Percentiles rank a stretch among this genome's conserved stretches.
Conservation (phyloP, 495 filamentous ascomycete genomes). For the Amphirosellinia nigrospora region DNA sequence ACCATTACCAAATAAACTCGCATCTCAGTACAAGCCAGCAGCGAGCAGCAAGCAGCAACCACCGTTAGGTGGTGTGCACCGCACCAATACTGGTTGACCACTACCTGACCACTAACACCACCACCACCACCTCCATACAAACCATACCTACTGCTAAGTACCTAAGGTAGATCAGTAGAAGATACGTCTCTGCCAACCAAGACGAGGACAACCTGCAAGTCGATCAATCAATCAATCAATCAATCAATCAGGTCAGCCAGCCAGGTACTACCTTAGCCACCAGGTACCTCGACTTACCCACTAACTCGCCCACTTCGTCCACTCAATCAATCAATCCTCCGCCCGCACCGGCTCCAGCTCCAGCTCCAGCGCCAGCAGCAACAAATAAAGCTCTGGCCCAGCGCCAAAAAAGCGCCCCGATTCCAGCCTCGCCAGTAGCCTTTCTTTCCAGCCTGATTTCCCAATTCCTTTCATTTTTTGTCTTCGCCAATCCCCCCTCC, state of each 20-base stretch:
- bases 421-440: constrained; percentile 41
- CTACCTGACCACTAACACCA: neutral
- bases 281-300: neutral
- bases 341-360: constrained; percentile 6
- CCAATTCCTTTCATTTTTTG: constrained; percentile 31
- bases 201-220: neutral
- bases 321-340: constrained; percentile 6
- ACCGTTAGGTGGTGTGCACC: constrained; percentile 4
- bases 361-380: constrained; percentile 15
- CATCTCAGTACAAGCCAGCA: no score
- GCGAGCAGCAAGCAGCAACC: no score
- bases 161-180: neutral
- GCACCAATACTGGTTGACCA: no score
- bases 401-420: constrained; percentile 28
- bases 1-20: constrained; percentile 7
- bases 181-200: neutral
- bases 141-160: neutral
- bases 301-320: neutral
- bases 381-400: constrained; percentile 18
- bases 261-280: neutral
- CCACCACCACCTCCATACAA: neutral
- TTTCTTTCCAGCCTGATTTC: constrained; percentile 39
- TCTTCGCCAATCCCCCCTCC: constrained; percentile 25
- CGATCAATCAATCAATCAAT: no score
- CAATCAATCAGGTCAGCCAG: neutral